Evolutionary conservation across 1,284 basidiomycete species (phyloP).

Genomic region (Caloboletus firmus): DNA sequence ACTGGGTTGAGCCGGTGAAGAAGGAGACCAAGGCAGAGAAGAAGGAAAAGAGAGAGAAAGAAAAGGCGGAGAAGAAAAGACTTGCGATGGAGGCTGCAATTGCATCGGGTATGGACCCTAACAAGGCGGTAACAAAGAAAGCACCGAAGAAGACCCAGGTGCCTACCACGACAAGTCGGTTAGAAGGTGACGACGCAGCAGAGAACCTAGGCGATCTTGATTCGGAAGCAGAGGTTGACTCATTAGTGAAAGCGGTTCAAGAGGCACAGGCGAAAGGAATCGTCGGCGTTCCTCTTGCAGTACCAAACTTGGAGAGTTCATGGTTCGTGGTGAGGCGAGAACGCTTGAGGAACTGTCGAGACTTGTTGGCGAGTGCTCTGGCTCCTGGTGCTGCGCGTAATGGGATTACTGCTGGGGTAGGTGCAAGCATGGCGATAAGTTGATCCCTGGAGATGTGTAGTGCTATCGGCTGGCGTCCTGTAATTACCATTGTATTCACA

Average conservation of each 20-base stretch:
- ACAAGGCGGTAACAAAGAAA: constrained; percentile 53
- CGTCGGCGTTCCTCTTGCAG: constrained; percentile 49
- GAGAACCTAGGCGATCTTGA: constrained; percentile 80
- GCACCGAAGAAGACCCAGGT: constrained; percentile 49
- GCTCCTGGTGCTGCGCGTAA: constrained; percentile 24
- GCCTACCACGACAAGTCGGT: constrained; percentile 44
- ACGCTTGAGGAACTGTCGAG: constrained; percentile 64
- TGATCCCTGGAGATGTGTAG: constrained; percentile 7
- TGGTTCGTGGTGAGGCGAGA: constrained; percentile 80
- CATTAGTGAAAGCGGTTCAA: constrained; percentile 53
- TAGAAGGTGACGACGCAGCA: constrained; percentile 57
- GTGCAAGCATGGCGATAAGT: constrained; percentile 21
- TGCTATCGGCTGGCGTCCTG: not conserved
- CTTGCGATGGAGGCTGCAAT: constrained; percentile 65
- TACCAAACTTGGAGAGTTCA: constrained; percentile 48
- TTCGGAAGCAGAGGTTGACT: constrained; percentile 70
- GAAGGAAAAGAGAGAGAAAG: constrained; percentile 75
- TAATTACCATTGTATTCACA: not conserved
- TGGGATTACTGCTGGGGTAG: constrained; percentile 24
- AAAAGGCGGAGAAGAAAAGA: constrained; percentile 76
- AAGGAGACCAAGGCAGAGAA: constrained; percentile 78
- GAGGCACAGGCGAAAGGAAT: constrained; percentile 54
- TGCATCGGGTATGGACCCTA: constrained; percentile 53
- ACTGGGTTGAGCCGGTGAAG: constrained; percentile 91
- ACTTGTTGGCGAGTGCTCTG: constrained; percentile 61